A percentile compares a stretch with the other conserved stretches of the same genome.
phyloP scores from a whole-genome alignment of 2,329 filamentous ascomycete species.

The Sphaerulina musiva region DNA sequence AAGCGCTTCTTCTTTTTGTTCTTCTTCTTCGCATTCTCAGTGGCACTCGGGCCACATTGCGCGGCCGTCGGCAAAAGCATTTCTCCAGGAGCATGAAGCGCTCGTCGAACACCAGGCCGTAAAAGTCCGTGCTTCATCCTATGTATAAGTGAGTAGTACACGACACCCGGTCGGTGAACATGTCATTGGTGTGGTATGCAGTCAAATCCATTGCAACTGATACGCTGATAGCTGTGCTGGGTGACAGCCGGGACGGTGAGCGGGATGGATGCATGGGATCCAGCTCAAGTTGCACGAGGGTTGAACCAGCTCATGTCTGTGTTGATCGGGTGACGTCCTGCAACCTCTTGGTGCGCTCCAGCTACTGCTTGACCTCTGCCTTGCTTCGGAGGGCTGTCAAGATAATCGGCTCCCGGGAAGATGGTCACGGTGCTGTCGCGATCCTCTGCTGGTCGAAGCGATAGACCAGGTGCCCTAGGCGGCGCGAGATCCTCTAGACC shows the following conservation, averaged over 20 bases:
- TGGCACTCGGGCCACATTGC: neutral
- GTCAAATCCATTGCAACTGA: neutral
- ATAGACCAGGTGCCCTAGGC: conserved; percentile 13
- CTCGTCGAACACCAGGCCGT: neutral
- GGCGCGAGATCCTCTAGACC: conserved; percentile 6
- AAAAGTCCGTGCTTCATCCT: neutral
- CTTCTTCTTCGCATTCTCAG: neutral
- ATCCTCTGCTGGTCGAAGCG: conserved; percentile 16
- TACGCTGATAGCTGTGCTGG: neutral
- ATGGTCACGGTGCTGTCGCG: conserved; percentile 34
- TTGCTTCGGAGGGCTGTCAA: conserved; percentile 20
- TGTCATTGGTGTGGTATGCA: neutral
- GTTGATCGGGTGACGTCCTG: conserved; percentile 28
- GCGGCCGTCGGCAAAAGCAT: neutral
- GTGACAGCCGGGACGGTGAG: neutral
- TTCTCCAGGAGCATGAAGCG: neutral
- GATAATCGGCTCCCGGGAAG: conserved; percentile 33
- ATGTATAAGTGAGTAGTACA: neutral
- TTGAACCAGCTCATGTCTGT: conserved; percentile 76
- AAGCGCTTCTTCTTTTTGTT: neutral
- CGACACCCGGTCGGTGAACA: neutral
- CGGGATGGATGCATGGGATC: neutral
- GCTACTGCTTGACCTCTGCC: conserved; percentile 37
- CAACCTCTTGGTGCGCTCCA: conserved; percentile 8
- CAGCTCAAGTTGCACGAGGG: conserved; percentile 35